Base-by-base conservation (phyloP, 768 basidiomycete species). In the Ramaria sp. region DNA sequence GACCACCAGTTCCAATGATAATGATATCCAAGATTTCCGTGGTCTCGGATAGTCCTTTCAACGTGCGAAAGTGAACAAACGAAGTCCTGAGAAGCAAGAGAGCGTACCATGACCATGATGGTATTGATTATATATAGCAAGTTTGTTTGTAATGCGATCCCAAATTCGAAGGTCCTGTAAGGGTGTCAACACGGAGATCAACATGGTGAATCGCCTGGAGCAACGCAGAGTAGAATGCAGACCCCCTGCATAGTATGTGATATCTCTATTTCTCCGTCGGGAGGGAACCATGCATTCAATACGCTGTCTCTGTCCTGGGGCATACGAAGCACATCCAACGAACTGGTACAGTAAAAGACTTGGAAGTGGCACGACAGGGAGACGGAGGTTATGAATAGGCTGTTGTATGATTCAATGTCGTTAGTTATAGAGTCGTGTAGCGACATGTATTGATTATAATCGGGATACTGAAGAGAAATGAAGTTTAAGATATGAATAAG, bases 141-240 rank as follows among this genome's bases (percentile, higher is more conserved):
- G 27, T 15, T 10, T 53, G 15, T 19, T 24, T 11, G 12, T 24
- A 2, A 38, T 38, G 11, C 51, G 33, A 39, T 53, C 51, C 33
- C 22, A 53, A 38, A 53, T 53, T 33, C 51, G 51, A 34, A 53
- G 51, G 10, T 42, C 51, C 51, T 53, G 22, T 37, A 37, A 37
- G 34, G 34, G 9, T 37, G 33, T 34, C 33, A 27, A 27, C 27
- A 27, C 5, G 5, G 27, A 27, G 34, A 37, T 37, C 34, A 37
- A 13, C 34, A 37, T 13, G 13, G 34, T 13, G 34, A 37, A 9
- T 37, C 2, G 34, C 34, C 1, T 13, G 13, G 13, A 37, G 9
- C 34, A 13, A 13, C 34, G 9, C 13, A 13, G 27, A 27, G 27
- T 27, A 27, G 27, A 27, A 51, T n/a, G 34, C 34, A 51, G 20